Percentiles rank a stretch among this genome's conserved stretches.
phyloP scores from a whole-genome alignment of 768 basidiomycete species.

The Termitomyces sp. region DNA sequence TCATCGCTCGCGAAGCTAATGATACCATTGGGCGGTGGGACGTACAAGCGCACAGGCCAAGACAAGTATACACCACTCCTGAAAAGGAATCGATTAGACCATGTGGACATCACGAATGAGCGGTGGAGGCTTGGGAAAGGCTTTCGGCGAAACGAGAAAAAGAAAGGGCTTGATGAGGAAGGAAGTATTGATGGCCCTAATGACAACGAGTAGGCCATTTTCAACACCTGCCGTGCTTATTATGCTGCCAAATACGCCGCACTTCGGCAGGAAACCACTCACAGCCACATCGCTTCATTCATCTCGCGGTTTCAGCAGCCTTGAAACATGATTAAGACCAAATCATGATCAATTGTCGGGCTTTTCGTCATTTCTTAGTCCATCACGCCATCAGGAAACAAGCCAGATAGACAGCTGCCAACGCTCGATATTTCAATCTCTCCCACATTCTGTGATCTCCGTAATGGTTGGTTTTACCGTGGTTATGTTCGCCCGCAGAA shows the following conservation, averaged over 20 bases:
- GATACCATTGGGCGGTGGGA: constrained; percentile 71
- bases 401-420: background rate
- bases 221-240: background rate
- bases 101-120: constrained; percentile 69
- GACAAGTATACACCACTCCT: constrained; percentile 64
- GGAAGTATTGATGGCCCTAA: constrained; percentile 14
- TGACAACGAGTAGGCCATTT: constrained; percentile 15
- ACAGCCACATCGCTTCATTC: background rate
- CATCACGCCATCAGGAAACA: background rate
- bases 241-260: background rate
- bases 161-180: constrained; percentile 16
- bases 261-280: background rate
- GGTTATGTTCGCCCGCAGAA: background rate
- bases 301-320: background rate
- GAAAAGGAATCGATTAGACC: constrained; percentile 59
- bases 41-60: constrained; percentile 42
- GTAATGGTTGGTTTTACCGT: background rate
- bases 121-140: constrained; percentile 73
- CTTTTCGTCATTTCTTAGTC: background rate
- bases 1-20: constrained; percentile 21
- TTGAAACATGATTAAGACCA: background rate
- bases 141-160: constrained; percentile 34
- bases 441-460: background rate
- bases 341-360: too few species aligned
- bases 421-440: background rate